Base-by-base conservation (phyloP, 129 eudicot species). In the Tagetes erecta region DNA sequence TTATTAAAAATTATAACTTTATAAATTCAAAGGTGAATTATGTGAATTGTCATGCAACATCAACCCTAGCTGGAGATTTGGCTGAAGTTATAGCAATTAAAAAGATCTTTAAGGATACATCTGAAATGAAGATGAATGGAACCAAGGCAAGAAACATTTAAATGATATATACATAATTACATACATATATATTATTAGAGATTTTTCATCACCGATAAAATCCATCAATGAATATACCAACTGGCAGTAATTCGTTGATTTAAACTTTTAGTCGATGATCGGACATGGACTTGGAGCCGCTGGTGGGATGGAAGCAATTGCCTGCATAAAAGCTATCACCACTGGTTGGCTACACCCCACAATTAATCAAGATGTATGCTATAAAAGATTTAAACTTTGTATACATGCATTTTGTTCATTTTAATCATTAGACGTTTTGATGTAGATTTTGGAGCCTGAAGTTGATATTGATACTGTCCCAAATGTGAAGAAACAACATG, bases 201-300 rank as follows among this genome's bases (percentile, higher is more conserved):
- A 6, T 3, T 0, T 2, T 40, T 40, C 44, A 40, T 6, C 5
- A 6, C 0, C 44, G 44, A 6, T 40, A 40, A 40, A 40, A 40
- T 40, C 5, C 5, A 6, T 40, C 5, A 6, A 6, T 40, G 44
- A 40, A 40, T 4, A 40, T 40, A 40, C 3, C 44, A 40, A 40
- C 5, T 6, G 5, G 3, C 44, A 6, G 44, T 40, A 6, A 40
- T 40, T 40, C 44, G 3, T 4, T 40, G 44, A 40, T 20, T 20
- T 20, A 20, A 20, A 20, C 13, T 77, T 60, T 46, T 67, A 91
- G 97, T 88, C 95, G 6, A 86, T 91, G 92, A 91, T 86, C 14
- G 97, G 97, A 31, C 97, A 91, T 65, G 89, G 95, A 1, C 87
- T 86, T 59, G 97, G 97, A 33, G 97, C 97, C 59, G 91, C 95